Evolutionary conservation across 2,329 filamentous ascomycete species (phyloP).

Genomic region (Ophiostoma perfectum): DNA sequence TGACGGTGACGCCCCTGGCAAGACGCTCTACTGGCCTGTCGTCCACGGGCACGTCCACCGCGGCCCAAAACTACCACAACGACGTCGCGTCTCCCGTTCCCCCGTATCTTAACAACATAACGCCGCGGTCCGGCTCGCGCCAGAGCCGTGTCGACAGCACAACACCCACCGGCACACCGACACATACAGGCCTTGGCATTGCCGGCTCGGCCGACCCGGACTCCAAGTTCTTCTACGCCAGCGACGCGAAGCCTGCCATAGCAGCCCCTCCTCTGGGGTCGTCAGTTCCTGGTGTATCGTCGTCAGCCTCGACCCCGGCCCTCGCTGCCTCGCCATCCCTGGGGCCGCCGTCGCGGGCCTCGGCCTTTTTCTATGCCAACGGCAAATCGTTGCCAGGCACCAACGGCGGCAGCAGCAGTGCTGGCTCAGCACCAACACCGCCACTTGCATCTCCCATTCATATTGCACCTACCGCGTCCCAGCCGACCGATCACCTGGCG

Average conservation of each 20-base stretch:
- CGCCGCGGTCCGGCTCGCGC: conserved; percentile 70
- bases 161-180: conserved; percentile 61
- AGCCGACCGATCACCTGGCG: conserved; percentile 30
- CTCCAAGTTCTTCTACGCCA: conserved; percentile 88
- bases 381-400: conserved; percentile 38
- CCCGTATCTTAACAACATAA: conserved; percentile 62
- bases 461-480: conserved; percentile 20
- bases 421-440: not conserved
- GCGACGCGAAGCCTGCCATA: conserved; percentile 51
- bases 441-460: conserved; percentile 19
- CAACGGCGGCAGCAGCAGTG: not conserved
- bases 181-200: conserved; percentile 34
- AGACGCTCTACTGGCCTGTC: conserved; percentile 32
- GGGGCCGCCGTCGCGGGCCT: conserved; percentile 35
- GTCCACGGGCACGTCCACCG: conserved; percentile 17
- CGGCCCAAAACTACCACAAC: not conserved
- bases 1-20: conserved; percentile 41
- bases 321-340: conserved; percentile 10
- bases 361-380: conserved; percentile 48
- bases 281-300: conserved; percentile 19
- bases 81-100: conserved; percentile 42
- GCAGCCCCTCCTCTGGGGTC: not conserved
- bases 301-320: conserved; percentile 14
- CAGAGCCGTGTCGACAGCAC: conserved; percentile 64
- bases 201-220: conserved; percentile 32